Base-by-base conservation (phyloP, 352 stramenopile genomes). In the Pythium biforme region DNA sequence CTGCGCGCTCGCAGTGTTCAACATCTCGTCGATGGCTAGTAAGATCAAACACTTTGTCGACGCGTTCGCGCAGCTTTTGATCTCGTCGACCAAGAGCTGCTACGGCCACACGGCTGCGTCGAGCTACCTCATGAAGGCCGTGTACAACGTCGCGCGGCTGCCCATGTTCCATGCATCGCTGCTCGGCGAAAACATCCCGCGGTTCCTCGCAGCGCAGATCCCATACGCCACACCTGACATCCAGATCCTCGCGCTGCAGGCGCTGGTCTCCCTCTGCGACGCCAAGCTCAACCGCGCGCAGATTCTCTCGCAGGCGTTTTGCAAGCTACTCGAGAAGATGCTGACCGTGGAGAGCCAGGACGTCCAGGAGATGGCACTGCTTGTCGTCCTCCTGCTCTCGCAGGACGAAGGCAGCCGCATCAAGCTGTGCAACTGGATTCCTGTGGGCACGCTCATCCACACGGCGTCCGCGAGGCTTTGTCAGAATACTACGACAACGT, bases 41-140 rank as follows among this genome's bases (percentile, higher is more conserved):
- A 71, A 86, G 7, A 75, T 91, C 40, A 88, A 83, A 39, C 77
- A 91, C 52, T 89, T 79, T 52, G 72, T 83, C 9, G 83, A 93
- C 37, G 58, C 63, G 3, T 90, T 90, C 50, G 66, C 72, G 17
- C 81, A 91, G 59, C 63, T 88, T 1, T 52, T 91, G 5, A 74
- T 88, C 37, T 43, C 56, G 2, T 60, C 69, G 26, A 74, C 75
- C 27, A 60, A 62, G 47, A 69, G 37, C 26, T 50, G 59, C 50
- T 68, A 64, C 39, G 65, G 59, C 27, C 33, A 68, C 59, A 62
- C 49, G n/a, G 48, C 60, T 4, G 64, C 74, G 0, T 74, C 66
- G 8, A 64, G 66, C 0, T 79, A 84, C 55, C 66, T 93, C 46
- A 68, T 93, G 55, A 89, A 93, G 48, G 78, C 83, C 9, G 71